Evolutionary conservation across 164 flowering plant genomes (phyloP).

Genomic region (Vitis labrusca): DNA sequence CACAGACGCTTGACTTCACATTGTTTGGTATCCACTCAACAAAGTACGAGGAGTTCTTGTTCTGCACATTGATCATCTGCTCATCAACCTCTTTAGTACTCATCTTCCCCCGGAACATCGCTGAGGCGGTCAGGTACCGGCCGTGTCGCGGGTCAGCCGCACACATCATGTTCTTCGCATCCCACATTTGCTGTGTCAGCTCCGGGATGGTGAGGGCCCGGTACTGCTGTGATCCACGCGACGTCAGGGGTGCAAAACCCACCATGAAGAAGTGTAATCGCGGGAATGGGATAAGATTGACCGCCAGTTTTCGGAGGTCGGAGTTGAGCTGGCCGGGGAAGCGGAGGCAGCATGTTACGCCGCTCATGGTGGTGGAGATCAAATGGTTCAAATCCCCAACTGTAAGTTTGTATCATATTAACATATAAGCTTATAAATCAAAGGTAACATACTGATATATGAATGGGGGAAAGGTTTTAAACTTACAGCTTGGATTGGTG

Average conservation of each 20-base stretch:
- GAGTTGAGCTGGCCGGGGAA: slow-evolving; percentile 79
- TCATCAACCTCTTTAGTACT: slow-evolving; percentile 73
- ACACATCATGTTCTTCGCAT: slow-evolving; percentile 79
- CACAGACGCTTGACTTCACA: slow-evolving; percentile 72
- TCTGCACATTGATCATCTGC: slow-evolving; percentile 70
- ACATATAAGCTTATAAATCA: no score
- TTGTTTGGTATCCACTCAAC: slow-evolving; percentile 80
- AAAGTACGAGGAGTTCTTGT: slow-evolving; percentile 74
- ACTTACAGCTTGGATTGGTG: slow-evolving; percentile 68
- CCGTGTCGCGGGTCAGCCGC: slow-evolving; percentile 79
- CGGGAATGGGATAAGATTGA: slow-evolving; percentile 74
- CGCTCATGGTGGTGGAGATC: slow-evolving; percentile 77
- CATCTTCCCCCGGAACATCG: slow-evolving; percentile 74
- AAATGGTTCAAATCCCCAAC: slow-evolving; percentile 76
- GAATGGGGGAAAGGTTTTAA: no score
- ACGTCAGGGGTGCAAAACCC: slow-evolving; percentile 67
- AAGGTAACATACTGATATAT: no score
- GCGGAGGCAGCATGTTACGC: slow-evolving; percentile 75
- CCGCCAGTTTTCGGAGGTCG: slow-evolving; percentile 72
- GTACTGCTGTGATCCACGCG: slow-evolving; percentile 67
- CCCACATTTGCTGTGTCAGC: slow-evolving; percentile 78
- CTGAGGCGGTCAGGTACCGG: slow-evolving; percentile 70
- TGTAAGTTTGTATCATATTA: slow-evolving; percentile 11
- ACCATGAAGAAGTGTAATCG: slow-evolving; percentile 84
- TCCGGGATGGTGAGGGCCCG: slow-evolving; percentile 70